These are phyloP conservation scores for Lyophyllum semitale DNA, from an alignment of 768 basidiomycete species.

Conservation along the genomic window DNA sequence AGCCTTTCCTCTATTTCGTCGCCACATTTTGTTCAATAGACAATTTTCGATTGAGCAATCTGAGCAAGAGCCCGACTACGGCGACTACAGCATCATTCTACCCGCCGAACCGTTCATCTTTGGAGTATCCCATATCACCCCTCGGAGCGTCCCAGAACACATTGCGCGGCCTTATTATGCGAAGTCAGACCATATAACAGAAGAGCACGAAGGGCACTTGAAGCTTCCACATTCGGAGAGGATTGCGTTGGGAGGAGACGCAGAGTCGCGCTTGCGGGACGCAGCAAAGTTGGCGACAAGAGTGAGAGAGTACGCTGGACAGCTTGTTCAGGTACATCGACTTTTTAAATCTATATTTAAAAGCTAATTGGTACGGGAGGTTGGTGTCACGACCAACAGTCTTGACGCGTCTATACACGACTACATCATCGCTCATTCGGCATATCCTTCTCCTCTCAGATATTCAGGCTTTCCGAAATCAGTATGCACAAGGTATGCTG, in stretches of 20 bases:
- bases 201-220: neutral
- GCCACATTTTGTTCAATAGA: neutral
- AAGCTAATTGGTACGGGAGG: slow-evolving; percentile 35
- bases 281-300: slow-evolving; percentile 58
- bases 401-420: slow-evolving; percentile 77
- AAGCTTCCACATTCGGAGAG: slow-evolving; percentile 17
- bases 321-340: slow-evolving; percentile 50
- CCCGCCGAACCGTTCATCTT: slow-evolving; percentile 66
- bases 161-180: slow-evolving; percentile 64
- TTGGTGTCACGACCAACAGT: slow-evolving; percentile 69
- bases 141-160: slow-evolving; percentile 54
- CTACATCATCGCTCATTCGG: slow-evolving; percentile 63
- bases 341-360: neutral
- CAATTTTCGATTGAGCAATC: slow-evolving; percentile 11
- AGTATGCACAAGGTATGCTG: slow-evolving; percentile 64
- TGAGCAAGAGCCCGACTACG: slow-evolving; percentile 38
- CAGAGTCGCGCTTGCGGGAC: slow-evolving; percentile 51
- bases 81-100: slow-evolving; percentile 61
- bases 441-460: slow-evolving; percentile 85
- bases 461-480: slow-evolving; percentile 79
- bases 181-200: slow-evolving; percentile 10
- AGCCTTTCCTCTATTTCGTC: neutral
- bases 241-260: slow-evolving; percentile 54
- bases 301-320: slow-evolving; percentile 56
- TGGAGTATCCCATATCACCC: slow-evolving; percentile 62